Evolutionary conservation across 2,329 filamentous ascomycete species (phyloP).

Genomic region (Akanthomyces muscarius): DNA sequence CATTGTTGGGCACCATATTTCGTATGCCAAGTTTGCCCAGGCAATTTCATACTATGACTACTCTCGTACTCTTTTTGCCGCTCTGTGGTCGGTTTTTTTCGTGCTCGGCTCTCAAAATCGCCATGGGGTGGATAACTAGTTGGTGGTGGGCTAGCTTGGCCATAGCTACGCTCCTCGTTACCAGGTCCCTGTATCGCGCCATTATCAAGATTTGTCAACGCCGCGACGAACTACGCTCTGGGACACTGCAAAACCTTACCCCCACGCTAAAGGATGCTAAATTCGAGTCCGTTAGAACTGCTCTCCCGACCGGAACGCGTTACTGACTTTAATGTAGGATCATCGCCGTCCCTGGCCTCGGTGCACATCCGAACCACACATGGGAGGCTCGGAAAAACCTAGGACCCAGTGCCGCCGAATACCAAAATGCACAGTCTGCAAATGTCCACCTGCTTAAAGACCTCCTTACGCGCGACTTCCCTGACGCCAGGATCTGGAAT

Average conservation of each 20-base stretch:
- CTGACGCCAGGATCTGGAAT: slow-evolving; percentile 21
- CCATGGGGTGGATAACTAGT: not conserved
- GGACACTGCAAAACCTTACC: slow-evolving; percentile 3
- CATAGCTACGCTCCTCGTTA: not conserved
- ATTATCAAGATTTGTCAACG: not conserved
- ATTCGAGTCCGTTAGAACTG: slow-evolving; percentile 14
- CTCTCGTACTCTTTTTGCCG: not conserved
- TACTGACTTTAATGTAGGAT: slow-evolving; percentile 17
- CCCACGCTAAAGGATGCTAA: slow-evolving; percentile 10
- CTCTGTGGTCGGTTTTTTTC: not conserved
- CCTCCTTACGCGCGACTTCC: slow-evolving; percentile 20
- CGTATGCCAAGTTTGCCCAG: not conserved
- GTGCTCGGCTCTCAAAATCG: not conserved
- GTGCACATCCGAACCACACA: slow-evolving; percentile 20
- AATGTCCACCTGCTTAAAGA: slow-evolving; percentile 20
- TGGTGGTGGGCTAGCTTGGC: slow-evolving; percentile 3
- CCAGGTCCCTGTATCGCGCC: not conserved
- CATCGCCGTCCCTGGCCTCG: slow-evolving; percentile 23
- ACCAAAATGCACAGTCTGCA: not conserved
- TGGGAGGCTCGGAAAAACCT: slow-evolving; percentile 15
- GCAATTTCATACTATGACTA: not conserved
- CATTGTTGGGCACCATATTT: not conserved
- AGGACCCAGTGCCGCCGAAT: not conserved
- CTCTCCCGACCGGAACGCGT: not conserved
- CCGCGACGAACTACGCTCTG: not conserved